phyloP scores from a whole-genome alignment of 306 rosid genomes.

The Benincasa hispida region DNA sequence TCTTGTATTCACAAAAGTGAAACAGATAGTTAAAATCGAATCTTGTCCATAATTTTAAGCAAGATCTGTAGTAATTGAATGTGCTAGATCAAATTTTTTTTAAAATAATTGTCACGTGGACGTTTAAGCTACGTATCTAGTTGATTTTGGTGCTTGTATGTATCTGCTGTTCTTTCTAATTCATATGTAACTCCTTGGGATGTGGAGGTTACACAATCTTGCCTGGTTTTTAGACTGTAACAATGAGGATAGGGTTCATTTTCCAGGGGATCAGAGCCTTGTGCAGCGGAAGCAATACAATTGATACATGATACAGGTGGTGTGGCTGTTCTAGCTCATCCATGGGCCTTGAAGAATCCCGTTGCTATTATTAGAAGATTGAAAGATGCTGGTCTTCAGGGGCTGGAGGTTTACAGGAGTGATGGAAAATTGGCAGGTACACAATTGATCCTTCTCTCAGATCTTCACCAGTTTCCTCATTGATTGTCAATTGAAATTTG shows the following conservation, averaged over 20 bases:
- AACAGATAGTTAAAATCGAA: background rate
- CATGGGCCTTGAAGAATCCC: constrained; percentile 86
- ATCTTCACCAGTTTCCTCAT: background rate
- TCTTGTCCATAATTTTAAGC: background rate
- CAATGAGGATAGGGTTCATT: background rate
- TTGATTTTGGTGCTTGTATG: background rate
- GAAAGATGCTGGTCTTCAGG: constrained; percentile 93
- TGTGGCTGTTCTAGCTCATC: constrained; percentile 91
- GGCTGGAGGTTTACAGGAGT: constrained; percentile 83
- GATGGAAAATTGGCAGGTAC: constrained; percentile 87
- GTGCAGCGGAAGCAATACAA: constrained; percentile 60
- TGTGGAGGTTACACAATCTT: background rate
- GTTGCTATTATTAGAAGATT: constrained; percentile 51
- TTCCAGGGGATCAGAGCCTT: constrained; percentile 88
- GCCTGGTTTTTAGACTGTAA: background rate
- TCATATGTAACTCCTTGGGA: background rate
- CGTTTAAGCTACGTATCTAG: background rate
- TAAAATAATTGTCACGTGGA: background rate
- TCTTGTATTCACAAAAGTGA: background rate
- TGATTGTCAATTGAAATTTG: background rate
- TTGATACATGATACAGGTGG: constrained; percentile 84
- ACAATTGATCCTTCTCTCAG: background rate
- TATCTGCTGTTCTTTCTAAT: background rate
- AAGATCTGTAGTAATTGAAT: background rate
- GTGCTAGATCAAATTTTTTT: background rate